Percentiles rank a stretch among this genome's conserved stretches.
phyloP scores from a whole-genome alignment of 768 basidiomycete genomes.

The Termitomyces sp. region DNA sequence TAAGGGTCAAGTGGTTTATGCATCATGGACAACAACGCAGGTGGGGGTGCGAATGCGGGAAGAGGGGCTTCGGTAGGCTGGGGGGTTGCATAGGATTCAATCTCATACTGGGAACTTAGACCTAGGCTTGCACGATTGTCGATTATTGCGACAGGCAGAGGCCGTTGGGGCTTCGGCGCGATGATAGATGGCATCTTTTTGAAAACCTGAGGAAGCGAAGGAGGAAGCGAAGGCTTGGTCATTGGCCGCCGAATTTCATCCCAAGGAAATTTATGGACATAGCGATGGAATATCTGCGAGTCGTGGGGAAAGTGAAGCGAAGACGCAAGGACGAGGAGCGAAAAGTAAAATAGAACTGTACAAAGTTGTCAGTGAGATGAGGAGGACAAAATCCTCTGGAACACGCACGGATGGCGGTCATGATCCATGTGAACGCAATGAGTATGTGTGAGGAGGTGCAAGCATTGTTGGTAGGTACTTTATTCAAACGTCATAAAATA shows the following conservation, averaged over 20 bases:
- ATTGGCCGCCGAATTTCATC: slow-evolving; percentile 19
- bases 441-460: slow-evolving; percentile 55
- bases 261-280: slow-evolving; percentile 40
- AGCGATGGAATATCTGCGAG: slow-evolving; percentile 44
- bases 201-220: slow-evolving; percentile 26
- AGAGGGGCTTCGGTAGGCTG: slow-evolving; percentile 13
- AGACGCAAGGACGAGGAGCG: slow-evolving; percentile 38
- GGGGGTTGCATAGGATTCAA: slow-evolving; percentile 39
- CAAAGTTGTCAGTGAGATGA: slow-evolving; percentile 1
- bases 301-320: slow-evolving; percentile 38
- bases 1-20: slow-evolving; percentile 3
- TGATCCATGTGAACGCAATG: slow-evolving; percentile 43
- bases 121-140: slow-evolving; percentile 34
- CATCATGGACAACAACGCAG: slow-evolving; percentile 5
- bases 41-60: slow-evolving; percentile 14
- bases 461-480: slow-evolving; percentile 7
- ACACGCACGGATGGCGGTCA: slow-evolving; percentile 32
- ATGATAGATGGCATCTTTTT: slow-evolving; percentile 34
- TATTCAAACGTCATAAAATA: not conserved
- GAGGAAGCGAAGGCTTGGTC: slow-evolving; percentile 14
- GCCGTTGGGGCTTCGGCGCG: slow-evolving; percentile 37
- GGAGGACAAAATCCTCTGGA: not conserved
- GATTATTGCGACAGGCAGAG: slow-evolving; percentile 27
- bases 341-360: slow-evolving; percentile 55
- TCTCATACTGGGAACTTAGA: slow-evolving; percentile 36